Evolutionary conservation across 768 basidiomycete genomes (phyloP), one percentile per base, ranked within the genome.

Genomic region (Trametes sanguinea): DNA sequence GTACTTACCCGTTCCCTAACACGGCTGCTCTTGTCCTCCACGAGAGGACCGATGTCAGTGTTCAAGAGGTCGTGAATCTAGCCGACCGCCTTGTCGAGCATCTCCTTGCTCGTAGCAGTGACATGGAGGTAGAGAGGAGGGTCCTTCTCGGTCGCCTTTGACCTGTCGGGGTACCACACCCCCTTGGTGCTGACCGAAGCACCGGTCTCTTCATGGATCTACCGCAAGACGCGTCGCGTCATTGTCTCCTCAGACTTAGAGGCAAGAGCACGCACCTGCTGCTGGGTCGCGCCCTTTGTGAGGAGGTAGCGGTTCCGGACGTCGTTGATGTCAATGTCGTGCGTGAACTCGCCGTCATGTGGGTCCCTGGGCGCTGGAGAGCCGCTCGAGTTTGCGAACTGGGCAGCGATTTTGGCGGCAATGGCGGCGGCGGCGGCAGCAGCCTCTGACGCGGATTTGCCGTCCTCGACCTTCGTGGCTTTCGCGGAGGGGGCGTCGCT

Each of bases 321-420:
- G 75, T 98, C 95, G 73, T 98, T 98, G 74, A 98, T 97, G 73
- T 98, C 96, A 58, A 98, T 95, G 70, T 97, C 93, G 66, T 92
- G 84, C 11, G 86, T 88, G 68, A 88, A 98, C 48, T 91, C 92
- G 45, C 81, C 91, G 67, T 92, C 90, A 51, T 90, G 85, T 2
- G 80, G 79, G 70, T 92, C 91, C 65, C 84, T 84, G 52, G 76
- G 68, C 35, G 16, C 69, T 78, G 62, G 72, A 67, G 43, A 63
- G 14, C 57, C 60, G 67, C 72, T 73, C 2, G 76, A 78, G 44
- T 82, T 82, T 57, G 79, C 81, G 63, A 93, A 90, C 69, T 93
- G 90, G 0, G 92, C 94, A 6, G 95, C 94, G 74, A 97, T 95
- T 83, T 95, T 94, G 62, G 95, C 94, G 61, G 94, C 93, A 65